Evolutionary conservation across 805 yeast species (phyloP).

Genomic region (Saccharomycopsis microspora): DNA sequence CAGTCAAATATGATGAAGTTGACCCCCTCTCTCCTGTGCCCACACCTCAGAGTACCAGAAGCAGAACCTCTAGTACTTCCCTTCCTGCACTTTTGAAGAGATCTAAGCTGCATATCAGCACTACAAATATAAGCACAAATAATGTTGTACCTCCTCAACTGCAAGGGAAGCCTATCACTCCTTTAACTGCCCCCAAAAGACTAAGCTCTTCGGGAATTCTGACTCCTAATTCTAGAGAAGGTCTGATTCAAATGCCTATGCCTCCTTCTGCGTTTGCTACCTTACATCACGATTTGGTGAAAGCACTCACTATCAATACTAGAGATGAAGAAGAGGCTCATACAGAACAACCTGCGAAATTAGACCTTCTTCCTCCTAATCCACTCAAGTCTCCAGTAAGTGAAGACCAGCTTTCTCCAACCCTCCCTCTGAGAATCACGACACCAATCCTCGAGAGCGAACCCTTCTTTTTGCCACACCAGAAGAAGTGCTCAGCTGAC

Average conservation of each 20-base stretch:
- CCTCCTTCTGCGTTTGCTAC: not conserved
- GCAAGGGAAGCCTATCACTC: not conserved
- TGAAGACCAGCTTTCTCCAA: constrained; percentile 14
- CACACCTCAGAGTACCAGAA: constrained; percentile 6
- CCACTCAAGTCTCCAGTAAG: constrained; percentile 13
- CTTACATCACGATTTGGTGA: constrained; percentile 2
- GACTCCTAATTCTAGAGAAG: not conserved
- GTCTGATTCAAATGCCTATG: constrained; percentile 1
- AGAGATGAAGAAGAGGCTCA: not conserved
- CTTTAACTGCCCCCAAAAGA: constrained; percentile 1
- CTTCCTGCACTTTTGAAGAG: constrained; percentile 13
- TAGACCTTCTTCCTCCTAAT: constrained; percentile 15
- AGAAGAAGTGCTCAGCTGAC: not conserved
- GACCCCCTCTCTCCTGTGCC: not conserved
- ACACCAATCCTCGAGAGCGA: constrained; percentile 10
- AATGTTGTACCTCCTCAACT: not conserved
- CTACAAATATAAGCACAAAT: not conserved
- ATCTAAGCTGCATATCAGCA: constrained; percentile 1
- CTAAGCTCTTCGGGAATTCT: not conserved
- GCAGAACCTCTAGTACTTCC: constrained; percentile 15
- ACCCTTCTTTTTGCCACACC: constrained; percentile 5
- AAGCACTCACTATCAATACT: not conserved
- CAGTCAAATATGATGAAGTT: constrained; percentile 9
- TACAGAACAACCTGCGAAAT: not conserved
- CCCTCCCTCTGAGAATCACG: constrained; percentile 13